Conservation (phyloP, 1,284 basidiomycete genomes). For the Volvariella volvacea region DNA sequence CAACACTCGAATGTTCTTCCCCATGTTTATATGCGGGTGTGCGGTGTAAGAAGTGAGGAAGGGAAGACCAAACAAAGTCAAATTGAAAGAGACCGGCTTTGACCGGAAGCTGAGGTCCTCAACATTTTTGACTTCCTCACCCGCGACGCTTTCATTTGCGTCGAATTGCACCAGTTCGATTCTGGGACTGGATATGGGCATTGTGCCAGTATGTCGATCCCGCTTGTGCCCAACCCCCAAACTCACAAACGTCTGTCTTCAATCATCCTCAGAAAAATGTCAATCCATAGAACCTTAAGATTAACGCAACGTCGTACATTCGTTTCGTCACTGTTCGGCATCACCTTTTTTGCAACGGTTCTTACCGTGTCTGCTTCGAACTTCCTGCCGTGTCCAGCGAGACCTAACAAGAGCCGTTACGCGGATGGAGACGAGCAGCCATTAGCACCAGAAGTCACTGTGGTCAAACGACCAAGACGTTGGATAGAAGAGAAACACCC, state of each 20-base stretch:
- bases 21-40: constrained; percentile 25
- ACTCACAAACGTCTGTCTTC: too few species aligned
- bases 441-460: constrained; percentile 25
- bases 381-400: constrained; percentile 70
- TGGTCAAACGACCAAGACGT: constrained; percentile 62
- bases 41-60: constrained; percentile 2
- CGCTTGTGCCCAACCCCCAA: too few species aligned
- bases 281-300: constrained; percentile 49
- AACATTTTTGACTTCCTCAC: neutral
- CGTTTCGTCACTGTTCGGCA: constrained; percentile 69
- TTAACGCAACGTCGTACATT: constrained; percentile 65
- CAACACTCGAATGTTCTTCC: constrained; percentile 50
- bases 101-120: constrained; percentile 13
- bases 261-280: constrained; percentile 32
- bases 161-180: neutral
- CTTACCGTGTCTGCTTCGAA: constrained; percentile 76
- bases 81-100: constrained; percentile 16
- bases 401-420: constrained; percentile 44
- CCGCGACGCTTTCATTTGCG: neutral
- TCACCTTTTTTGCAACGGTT: constrained; percentile 71
- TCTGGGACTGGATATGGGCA: constrained; percentile 20
- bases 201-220: constrained; percentile 14
- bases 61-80: constrained; percentile 16
- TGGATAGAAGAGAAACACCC: constrained; percentile 76
- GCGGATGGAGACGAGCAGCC: constrained; percentile 40